Conservation (phyloP, 139 green algal species). For the Astrephomene gubernaculifera region DNA sequence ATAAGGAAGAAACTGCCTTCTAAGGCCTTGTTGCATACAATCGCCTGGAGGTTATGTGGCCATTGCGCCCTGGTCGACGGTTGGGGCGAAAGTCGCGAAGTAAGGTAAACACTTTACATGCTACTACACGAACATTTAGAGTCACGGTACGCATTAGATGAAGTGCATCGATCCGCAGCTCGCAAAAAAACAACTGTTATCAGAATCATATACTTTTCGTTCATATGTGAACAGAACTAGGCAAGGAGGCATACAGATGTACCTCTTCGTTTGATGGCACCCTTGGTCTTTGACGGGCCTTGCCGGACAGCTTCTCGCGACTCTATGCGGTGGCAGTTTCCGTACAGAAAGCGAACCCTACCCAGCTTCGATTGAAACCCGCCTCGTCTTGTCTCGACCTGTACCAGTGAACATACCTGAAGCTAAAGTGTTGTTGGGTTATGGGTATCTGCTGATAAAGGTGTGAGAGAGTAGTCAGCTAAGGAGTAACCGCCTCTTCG, state of each 20-base stretch:
- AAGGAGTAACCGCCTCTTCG: neutral
- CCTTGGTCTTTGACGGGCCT: no score
- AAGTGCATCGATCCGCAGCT: neutral
- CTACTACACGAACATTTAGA: no score
- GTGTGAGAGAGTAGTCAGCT: neutral
- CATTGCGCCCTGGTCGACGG: no score
- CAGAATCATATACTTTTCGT: neutral
- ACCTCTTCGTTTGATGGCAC: no score
- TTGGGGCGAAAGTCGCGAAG: no score
- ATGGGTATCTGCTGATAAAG: neutral
- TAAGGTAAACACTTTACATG: no score
- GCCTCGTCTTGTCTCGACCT: neutral
- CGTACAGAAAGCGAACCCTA: no score
- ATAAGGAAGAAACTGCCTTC: no score
- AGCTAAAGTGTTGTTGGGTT: neutral
- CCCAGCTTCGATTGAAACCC: neutral
- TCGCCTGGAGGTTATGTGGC: no score
- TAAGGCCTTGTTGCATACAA: no score
- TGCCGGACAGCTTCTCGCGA: neutral
- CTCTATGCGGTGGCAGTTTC: neutral
- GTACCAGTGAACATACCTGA: neutral
- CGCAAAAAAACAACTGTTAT: neutral
- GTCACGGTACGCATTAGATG: neutral
- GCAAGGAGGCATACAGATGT: neutral
- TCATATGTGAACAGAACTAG: neutral